Evolutionary conservation across 768 basidiomycete genomes (phyloP), one percentile per base, ranked within the genome.

Genomic region (Mycena kentingensis): DNA sequence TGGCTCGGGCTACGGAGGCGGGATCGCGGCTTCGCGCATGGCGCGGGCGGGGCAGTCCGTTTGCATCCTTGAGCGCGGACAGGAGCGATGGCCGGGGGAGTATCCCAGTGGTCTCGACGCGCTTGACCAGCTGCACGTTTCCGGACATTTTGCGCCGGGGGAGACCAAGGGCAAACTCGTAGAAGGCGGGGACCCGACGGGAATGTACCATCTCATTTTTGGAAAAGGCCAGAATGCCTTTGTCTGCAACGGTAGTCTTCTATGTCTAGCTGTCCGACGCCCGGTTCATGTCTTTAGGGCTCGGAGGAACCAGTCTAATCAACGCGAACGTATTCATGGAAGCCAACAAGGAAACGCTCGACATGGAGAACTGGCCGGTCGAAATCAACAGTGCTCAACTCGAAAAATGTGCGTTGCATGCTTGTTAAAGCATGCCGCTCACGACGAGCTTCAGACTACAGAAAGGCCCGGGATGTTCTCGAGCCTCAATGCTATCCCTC

Each of bases 201-300:
- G 57, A 11, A 42, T 62, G 6, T 62, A 62, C 43, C 52, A 59
- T 27, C 51, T 62, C 22, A 28, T 58, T 41, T 28, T 62, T 22
- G 60, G 60, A 10, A 51, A 59, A 19, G 60, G 60, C 27, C 60
- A 62, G 49, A 56, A 62, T 42, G 60, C 54, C 2, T 62, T 62
- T 36, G 57, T 62, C 19, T 57, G 28, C 25, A 59, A 62, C 41
- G 60, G 60, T 59, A 27, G 52, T 47, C 21, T 44, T 54, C 28
- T 29, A 35, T 24, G 13, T 16, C 7, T 48, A 13, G 15, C 13
- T 10, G 18, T 8, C 8, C 22, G 27, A 46, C 27, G 26, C 26
- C 3, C 11, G 29, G 15, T 44, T 52, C 10, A 46, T 45, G 12
- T 5, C n/a, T 10, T 22, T 22, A 61, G 60, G 60, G 39, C 54